Base-by-base conservation (phyloP, 495 filamentous ascomycete species). In the Podospora pseudoanserina region DNA sequence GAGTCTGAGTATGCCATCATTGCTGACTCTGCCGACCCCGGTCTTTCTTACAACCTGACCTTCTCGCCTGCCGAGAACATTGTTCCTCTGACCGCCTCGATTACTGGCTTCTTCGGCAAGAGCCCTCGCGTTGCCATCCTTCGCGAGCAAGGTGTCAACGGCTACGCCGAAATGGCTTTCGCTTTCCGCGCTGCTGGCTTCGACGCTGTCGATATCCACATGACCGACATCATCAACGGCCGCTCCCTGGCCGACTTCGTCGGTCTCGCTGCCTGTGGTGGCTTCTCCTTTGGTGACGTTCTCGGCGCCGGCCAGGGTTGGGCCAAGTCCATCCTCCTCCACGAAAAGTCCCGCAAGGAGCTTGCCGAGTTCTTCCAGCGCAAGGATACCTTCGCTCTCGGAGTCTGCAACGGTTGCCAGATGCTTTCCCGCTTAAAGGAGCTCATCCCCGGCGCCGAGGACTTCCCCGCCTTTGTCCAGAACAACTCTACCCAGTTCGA, bases 401-500 rank as follows among this genome's bases (percentile, higher is more conserved):
- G 96, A 63, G 94, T 98, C 27, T 98, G 95, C 86, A 99, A 99
- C 77, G 95, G 95, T 60, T 97, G 95, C 72, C 95, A 99, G 79
- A 97, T 99, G 87, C 84, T 98, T 23, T 90, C 89, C 15, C 87
- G 90, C 19, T 84, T 99, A 18, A 91, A 90, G 75, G 87, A 89
- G 28, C 80, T 97, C 39, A 96, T 99, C 68, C 94, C 93, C 3
- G 95, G 96, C 26, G 87, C 94, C 5, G 81, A 87, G 63, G 78
- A 88, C 79, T 99, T 93, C 92, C 95, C 95, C 2, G 87, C 85
- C 30, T 99, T 99, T 79, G 89, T 92, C 68, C 84, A 89, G 61
- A 99, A 99, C 78, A 75, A 84, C 59, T 92, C 88, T 70, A 90
- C 96, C 77, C 96, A 97, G 80, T 98, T 97, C 79, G 95, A 99